A percentile compares a stretch with the other conserved stretches of the same genome.
Conservation (phyloP, 2,329 filamentous ascomycete species). For the Xylariales sp. region DNA sequence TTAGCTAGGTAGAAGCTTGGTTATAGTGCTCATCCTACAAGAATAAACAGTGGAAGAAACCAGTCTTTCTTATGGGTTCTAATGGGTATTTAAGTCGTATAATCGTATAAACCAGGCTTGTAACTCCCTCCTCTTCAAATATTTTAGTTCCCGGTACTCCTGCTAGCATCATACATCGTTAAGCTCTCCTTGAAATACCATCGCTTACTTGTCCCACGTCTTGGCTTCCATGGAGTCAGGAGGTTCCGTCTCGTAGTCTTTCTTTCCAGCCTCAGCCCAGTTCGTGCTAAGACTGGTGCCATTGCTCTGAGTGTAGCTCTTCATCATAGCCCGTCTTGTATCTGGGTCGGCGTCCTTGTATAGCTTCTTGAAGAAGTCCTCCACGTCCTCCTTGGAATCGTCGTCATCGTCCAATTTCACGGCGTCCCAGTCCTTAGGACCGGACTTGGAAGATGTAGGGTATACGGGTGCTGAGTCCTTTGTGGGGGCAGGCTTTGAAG, state of each 20-base stretch:
- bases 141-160: too few species aligned
- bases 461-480: slow-evolving; percentile 51
- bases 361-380: slow-evolving; percentile 85
- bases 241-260: slow-evolving; percentile 66
- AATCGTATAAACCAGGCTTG: too few species aligned
- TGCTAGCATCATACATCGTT: too few species aligned
- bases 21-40: too few species aligned
- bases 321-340: slow-evolving; percentile 91
- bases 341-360: slow-evolving; percentile 75
- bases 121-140: too few species aligned
- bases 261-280: slow-evolving; percentile 75
- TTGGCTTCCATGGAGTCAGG: slow-evolving; percentile 75
- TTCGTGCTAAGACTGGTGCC: slow-evolving; percentile 90
- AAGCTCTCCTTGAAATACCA: too few species aligned
- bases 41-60: too few species aligned
- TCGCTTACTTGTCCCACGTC: slow-evolving; percentile 50
- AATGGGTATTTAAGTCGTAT: too few species aligned
- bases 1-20: too few species aligned
- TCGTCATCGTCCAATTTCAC: slow-evolving; percentile 48
- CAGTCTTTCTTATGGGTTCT: too few species aligned
- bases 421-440: slow-evolving; percentile 90
- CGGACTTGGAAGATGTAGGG: slow-evolving; percentile 78
- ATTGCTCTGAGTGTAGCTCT: slow-evolving; percentile 91
- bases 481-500: slow-evolving; percentile 33
- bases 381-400: slow-evolving; percentile 58